Conservation (phyloP, 345 rosid species). For the Eucalyptus grandis region DNA sequence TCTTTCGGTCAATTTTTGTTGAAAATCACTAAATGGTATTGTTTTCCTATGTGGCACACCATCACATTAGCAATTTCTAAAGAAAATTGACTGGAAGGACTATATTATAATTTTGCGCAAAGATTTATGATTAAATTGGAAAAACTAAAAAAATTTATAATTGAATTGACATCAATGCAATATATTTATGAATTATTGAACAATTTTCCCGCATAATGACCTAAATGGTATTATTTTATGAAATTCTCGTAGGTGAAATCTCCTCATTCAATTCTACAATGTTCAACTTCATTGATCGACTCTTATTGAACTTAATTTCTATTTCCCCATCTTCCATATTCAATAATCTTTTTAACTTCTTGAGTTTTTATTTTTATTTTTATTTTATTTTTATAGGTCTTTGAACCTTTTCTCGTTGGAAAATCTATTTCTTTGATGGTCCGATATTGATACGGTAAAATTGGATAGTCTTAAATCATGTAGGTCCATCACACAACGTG, state of each 20-base stretch:
- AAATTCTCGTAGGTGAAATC: not conserved
- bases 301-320: not conserved
- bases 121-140: no score
- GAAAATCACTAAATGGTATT: no score
- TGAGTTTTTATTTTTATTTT: not conserved
- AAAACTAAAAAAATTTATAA: rapidly evolving
- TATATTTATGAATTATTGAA: no score
- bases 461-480: no score
- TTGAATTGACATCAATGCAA: no score
- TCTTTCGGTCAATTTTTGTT: rapidly evolving
- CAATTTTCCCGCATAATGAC: not conserved
- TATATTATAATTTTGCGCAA: no score
- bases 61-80: no score
- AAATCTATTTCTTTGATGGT: not conserved
- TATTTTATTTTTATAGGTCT: not conserved
- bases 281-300: not conserved
- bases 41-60: no score
- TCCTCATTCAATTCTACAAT: not conserved
- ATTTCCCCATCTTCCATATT: not conserved
- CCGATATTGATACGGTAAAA: no score
- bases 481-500: no score
- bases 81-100: rapidly evolving
- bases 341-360: not conserved
- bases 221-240: not conserved
- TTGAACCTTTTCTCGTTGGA: not conserved